A percentile compares a stretch with the other conserved stretches of the same genome.
phyloP scores from a whole-genome alignment of 371 early-diverging fungal species.

The Mycotypha africana region DNA sequence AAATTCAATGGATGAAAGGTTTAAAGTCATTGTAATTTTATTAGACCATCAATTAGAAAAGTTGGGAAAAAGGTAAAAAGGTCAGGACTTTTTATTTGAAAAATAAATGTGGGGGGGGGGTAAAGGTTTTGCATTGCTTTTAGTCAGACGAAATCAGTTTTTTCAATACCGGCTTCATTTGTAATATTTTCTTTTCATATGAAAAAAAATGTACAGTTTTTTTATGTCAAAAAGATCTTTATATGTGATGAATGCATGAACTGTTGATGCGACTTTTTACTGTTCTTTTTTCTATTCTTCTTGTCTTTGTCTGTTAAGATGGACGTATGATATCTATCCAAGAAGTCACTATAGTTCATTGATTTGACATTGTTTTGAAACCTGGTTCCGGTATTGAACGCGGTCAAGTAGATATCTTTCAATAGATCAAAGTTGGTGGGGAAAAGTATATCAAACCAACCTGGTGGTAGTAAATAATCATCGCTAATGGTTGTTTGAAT shows the following conservation, averaged over 20 bases:
- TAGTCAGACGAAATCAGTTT: too few relatives aligned
- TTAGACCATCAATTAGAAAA: too few relatives aligned
- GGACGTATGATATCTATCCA: constrained; percentile 66
- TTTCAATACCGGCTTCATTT: too few relatives aligned
- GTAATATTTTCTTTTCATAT: too few relatives aligned
- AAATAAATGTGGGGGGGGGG: too few relatives aligned
- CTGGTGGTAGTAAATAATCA: constrained; percentile 93
- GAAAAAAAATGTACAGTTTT: too few relatives aligned
- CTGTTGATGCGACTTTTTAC: constrained; percentile 40
- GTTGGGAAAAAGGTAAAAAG: too few relatives aligned
- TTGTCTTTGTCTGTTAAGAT: constrained; percentile 80
- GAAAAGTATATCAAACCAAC: constrained; percentile 98
- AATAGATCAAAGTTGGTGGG: constrained; percentile 93
- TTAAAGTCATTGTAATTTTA: too few relatives aligned
- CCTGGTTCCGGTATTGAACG: too few relatives aligned
- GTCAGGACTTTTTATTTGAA: too few relatives aligned
- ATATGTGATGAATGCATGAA: neutral
- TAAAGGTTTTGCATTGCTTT: too few relatives aligned
- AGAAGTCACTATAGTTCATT: constrained; percentile 76
- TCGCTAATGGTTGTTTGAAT: constrained; percentile 93
- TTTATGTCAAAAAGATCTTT: neutral
- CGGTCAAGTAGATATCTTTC: constrained; percentile 64
- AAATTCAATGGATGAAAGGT: constrained; percentile 5
- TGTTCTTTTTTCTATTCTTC: constrained; percentile 70
- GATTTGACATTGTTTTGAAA: constrained; percentile 53